A percentile compares a stretch with the other conserved stretches of the same genome.
phyloP scores from a whole-genome alignment of 2,329 filamentous ascomycete species.

The Leptodontidium sp. region DNA sequence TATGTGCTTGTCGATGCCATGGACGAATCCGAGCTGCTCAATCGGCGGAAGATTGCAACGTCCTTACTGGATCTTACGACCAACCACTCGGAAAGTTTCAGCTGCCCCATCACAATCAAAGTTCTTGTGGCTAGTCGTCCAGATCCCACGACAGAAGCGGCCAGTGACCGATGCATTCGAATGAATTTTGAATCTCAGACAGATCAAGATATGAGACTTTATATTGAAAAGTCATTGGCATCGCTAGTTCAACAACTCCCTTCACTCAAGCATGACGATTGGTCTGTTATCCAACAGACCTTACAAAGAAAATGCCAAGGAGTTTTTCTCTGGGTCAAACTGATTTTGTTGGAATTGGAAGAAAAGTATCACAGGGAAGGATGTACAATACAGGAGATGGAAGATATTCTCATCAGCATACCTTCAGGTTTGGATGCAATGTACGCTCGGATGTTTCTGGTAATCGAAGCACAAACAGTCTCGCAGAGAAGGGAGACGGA shows the following conservation, averaged over 20 bases:
- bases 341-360: background rate
- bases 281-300: background rate
- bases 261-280: background rate
- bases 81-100: background rate
- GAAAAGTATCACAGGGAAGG: background rate
- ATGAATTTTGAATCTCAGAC: conserved; percentile 1
- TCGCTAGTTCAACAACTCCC: background rate
- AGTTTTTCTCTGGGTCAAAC: conserved; percentile 3
- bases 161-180: background rate
- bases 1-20: conserved; percentile 2
- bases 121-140: background rate
- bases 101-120: background rate
- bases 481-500: background rate
- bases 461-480: background rate
- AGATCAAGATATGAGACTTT: background rate
- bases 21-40: background rate
- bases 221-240: background rate
- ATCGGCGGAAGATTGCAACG: background rate
- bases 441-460: background rate
- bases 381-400: background rate
- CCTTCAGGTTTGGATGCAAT: background rate
- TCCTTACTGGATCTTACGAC: background rate
- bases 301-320: background rate
- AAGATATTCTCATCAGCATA: background rate
- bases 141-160: background rate